phyloP scores from a whole-genome alignment of 495 filamentous ascomycete species.

The Corynascus novoguineensis region DNA sequence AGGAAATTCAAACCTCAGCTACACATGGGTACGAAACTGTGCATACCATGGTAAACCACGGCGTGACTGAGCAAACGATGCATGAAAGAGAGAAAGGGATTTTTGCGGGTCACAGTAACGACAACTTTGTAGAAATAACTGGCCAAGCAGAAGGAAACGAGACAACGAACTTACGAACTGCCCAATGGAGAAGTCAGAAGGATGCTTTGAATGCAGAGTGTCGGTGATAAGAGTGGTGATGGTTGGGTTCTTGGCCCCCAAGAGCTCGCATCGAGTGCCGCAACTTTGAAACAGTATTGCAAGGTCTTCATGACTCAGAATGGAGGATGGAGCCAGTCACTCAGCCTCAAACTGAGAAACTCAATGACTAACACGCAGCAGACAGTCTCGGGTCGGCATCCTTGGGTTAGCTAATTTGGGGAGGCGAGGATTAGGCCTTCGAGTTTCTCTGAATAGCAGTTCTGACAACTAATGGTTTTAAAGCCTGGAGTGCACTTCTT shows the following conservation, averaged over 20 bases:
- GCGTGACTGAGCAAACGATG: neutral
- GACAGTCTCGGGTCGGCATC: neutral
- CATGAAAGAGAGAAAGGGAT: neutral
- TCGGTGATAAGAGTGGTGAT: neutral
- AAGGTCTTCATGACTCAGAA: neutral
- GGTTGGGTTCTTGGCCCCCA: conserved; percentile 1
- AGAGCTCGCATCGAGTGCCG: neutral
- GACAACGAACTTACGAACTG: neutral
- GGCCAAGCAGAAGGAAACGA: neutral
- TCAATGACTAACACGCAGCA: conserved; percentile 1
- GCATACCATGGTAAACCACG: neutral
- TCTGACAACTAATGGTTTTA: no score
- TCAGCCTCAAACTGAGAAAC: neutral
- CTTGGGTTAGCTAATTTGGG: neutral
- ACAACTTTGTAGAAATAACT: no score
- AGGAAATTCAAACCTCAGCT: neutral
- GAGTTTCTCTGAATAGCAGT: no score
- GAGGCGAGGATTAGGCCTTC: no score
- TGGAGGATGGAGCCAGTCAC: neutral
- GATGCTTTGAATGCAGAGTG: neutral
- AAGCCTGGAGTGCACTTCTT: neutral
- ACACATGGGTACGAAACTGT: neutral
- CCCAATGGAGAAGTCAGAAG: neutral
- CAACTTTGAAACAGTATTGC: neutral
- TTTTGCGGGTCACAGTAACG: neutral